phyloP scores from a whole-genome alignment of 2,329 filamentous ascomycete species.

The Botrytis porri region DNA sequence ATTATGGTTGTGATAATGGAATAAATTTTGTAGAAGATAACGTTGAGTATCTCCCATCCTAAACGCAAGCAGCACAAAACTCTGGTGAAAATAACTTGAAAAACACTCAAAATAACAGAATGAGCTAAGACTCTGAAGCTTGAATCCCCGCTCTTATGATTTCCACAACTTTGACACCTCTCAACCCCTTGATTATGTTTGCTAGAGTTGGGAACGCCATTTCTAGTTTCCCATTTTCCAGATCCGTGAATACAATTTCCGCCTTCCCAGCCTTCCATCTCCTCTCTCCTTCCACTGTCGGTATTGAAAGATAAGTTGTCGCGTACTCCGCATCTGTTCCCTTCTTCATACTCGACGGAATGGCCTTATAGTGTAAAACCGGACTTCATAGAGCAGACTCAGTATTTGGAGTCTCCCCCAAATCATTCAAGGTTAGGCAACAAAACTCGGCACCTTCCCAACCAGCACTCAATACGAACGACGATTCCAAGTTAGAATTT shows the following conservation, averaged over 20 bases:
- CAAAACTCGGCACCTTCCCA: conserved; percentile 29
- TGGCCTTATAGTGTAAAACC: neutral
- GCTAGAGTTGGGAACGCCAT: conserved; percentile 26
- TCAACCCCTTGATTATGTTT: conserved; percentile 26
- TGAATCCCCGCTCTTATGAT: conserved; percentile 11
- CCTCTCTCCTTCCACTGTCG: conserved; percentile 17
- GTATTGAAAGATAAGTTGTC: neutral
- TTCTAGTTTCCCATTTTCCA: conserved; percentile 22
- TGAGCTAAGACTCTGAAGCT: neutral
- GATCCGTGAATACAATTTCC: conserved; percentile 23
- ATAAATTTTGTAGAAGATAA: neutral
- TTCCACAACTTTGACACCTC: conserved; percentile 21
- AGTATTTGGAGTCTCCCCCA: neutral
- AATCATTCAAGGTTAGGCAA: conserved; percentile 17
- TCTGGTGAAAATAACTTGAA: neutral
- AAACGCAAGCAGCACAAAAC: neutral
- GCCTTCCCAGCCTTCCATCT: conserved; percentile 23
- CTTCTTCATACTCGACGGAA: neutral
- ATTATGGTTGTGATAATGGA: neutral
- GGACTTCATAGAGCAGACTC: neutral
- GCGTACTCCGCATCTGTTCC: neutral
- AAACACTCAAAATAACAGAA: neutral
- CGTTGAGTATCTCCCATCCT: neutral
- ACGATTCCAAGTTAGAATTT: neutral
- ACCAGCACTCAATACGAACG: conserved; percentile 24